phyloP scores from a whole-genome alignment of 805 yeast genomes.

The Priceomyces carsonii region DNA sequence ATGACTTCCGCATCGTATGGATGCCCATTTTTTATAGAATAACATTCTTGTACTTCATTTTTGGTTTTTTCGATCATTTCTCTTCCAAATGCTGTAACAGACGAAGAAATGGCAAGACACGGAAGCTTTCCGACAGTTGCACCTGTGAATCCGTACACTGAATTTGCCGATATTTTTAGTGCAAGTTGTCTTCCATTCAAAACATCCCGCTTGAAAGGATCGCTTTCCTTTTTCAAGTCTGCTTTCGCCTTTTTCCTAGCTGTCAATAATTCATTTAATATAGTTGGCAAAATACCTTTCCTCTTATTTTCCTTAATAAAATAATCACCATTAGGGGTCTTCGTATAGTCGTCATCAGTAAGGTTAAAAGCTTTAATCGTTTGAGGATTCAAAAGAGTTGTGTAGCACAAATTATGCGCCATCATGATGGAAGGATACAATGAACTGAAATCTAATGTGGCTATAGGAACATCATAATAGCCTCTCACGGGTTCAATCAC shows the following conservation, averaged over 20 bases:
- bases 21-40: constrained; percentile 79
- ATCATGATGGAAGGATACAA: constrained; percentile 98
- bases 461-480: constrained; percentile 94
- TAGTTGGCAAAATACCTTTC: constrained; percentile 89
- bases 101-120: constrained; percentile 92
- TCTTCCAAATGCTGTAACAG: constrained; percentile 95
- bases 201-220: constrained; percentile 91
- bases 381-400: constrained; percentile 73
- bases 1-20: constrained; percentile 86
- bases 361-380: constrained; percentile 67
- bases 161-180: constrained; percentile 92
- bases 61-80: constrained; percentile 94
- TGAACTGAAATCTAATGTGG: constrained; percentile 96
- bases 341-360: constrained; percentile 72
- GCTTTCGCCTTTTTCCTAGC: constrained; percentile 94
- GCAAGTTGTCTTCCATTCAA: constrained; percentile 97
- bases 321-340: constrained; percentile 89
- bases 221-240: constrained; percentile 88
- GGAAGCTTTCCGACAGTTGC: constrained; percentile 98
- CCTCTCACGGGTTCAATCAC: constrained; percentile 97
- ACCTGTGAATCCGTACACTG: constrained; percentile 98
- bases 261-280: constrained; percentile 79
- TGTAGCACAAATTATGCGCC: constrained; percentile 97
- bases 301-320: constrained; percentile 72
- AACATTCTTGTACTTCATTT: constrained; percentile 76